These are phyloP conservation scores for Erythrobasidium hasegawianum DNA, from an alignment of 1,284 basidiomycete genomes.

Conservation along the genomic window DNA sequence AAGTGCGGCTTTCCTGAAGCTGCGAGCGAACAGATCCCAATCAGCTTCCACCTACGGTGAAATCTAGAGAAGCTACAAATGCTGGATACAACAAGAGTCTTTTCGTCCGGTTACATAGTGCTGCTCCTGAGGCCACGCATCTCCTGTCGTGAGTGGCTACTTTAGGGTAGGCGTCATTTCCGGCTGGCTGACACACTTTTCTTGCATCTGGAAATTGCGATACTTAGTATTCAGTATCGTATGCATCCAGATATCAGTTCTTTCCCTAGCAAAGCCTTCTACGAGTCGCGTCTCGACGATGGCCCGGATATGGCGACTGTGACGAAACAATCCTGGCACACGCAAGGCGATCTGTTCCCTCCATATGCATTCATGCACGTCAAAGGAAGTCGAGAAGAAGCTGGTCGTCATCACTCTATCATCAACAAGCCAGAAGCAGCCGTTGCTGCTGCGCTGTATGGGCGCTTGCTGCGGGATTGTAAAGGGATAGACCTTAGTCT, in stretches of 20 bases:
- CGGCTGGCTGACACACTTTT: conserved; percentile 52
- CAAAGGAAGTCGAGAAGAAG: conserved; percentile 49
- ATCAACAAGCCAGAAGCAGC: conserved; percentile 74
- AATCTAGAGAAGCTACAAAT: conserved; percentile 77
- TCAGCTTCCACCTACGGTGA: conserved; percentile 93
- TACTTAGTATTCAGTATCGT: conserved; percentile 97
- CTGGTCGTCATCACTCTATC: conserved; percentile 61
- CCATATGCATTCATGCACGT: conserved; percentile 89
- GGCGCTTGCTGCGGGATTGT: conserved; percentile 61
- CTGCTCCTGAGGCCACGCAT: conserved; percentile 73
- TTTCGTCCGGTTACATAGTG: conserved; percentile 86
- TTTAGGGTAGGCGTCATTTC: conserved; percentile 1
- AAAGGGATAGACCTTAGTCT: conserved; percentile 50
- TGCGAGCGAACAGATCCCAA: conserved; percentile 69
- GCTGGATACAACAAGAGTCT: conserved; percentile 83
- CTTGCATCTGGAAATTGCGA: too few relatives aligned
- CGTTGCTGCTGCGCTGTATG: conserved; percentile 74
- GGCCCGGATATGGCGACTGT: conserved; percentile 83
- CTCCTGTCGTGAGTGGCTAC: conserved; percentile 61
- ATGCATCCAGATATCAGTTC: conserved; percentile 97
- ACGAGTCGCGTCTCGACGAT: conserved; percentile 73
- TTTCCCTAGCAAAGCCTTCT: conserved; percentile 87
- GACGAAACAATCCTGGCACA: conserved; percentile 84
- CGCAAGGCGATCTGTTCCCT: conserved; percentile 65
- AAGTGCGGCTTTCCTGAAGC: background rate